Evolutionary conservation across 805 yeast species (phyloP).

Genomic region (Candida orba): DNA sequence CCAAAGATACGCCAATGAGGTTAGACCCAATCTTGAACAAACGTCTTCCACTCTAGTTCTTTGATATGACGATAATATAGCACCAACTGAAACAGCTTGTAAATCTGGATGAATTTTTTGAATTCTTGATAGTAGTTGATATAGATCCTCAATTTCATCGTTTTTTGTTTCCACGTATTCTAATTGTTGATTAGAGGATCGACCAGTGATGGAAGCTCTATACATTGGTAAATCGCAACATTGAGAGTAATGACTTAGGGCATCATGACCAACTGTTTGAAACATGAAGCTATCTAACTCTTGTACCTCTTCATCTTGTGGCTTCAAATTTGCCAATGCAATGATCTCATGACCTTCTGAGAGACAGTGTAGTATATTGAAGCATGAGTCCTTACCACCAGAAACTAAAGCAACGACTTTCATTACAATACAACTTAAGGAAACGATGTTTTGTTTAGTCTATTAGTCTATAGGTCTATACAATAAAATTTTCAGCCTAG

Average conservation of each 20-base stretch:
- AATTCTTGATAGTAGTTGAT: constrained; percentile 42
- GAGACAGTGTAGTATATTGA: constrained; percentile 80
- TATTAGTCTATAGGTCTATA: too few species aligned
- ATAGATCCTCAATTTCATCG: constrained; percentile 88
- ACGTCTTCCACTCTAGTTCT: constrained; percentile 90
- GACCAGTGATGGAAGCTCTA: constrained; percentile 56
- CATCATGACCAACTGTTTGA: constrained; percentile 92
- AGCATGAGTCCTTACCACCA: constrained; percentile 96
- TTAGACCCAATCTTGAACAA: constrained; percentile 63
- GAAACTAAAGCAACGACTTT: constrained; percentile 87
- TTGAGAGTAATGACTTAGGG: constrained; percentile 53
- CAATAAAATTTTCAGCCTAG: too few species aligned
- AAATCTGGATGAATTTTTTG: constrained; percentile 55
- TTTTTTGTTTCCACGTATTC: constrained; percentile 62
- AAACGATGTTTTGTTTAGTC: too few species aligned
- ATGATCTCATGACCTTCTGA: constrained; percentile 77
- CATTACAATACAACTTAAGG: constrained; percentile 37
- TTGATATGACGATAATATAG: constrained; percentile 92
- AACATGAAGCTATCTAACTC: constrained; percentile 96
- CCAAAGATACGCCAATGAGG: constrained; percentile 79
- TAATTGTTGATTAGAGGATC: constrained; percentile 53
- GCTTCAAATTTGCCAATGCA: constrained; percentile 81
- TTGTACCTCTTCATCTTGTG: constrained; percentile 40
- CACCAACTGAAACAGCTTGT: constrained; percentile 90
- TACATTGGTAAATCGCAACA: constrained; percentile 79